phyloP scores from a whole-genome alignment of 768 basidiomycete species.

The Leccinum truebloodii region DNA sequence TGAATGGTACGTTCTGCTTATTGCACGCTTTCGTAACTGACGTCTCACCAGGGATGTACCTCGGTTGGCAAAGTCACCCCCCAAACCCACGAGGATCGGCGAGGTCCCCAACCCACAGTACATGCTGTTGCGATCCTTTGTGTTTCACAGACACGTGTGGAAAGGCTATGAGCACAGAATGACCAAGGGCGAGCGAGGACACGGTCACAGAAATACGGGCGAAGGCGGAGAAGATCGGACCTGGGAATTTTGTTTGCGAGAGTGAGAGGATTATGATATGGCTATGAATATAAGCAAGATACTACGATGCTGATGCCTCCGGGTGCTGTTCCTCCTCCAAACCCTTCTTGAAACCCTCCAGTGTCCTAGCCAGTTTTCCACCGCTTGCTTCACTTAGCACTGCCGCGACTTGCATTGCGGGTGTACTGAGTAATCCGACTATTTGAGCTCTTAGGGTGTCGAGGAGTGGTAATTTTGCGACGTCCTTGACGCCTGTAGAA shows the following conservation, averaged over 20 bases:
- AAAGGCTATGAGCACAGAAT: conserved; percentile 91
- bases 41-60: conserved; percentile 64
- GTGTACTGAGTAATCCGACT: conserved; percentile 78
- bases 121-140: conserved; percentile 74
- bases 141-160: conserved; percentile 69
- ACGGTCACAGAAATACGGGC: conserved; percentile 64
- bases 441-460: conserved; percentile 80
- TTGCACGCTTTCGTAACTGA: conserved; percentile 14
- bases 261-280: conserved; percentile 12
- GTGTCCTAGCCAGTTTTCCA: conserved; percentile 64
- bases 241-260: conserved; percentile 77
- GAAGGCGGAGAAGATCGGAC: conserved; percentile 80
- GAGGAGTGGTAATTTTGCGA: conserved; percentile 75
- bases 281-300: conserved; percentile 13
- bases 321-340: conserved; percentile 50
- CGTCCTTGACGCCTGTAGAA: conserved; percentile 54
- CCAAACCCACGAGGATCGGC: conserved; percentile 46
- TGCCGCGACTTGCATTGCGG: conserved; percentile 70
- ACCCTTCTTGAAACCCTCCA: conserved; percentile 73
- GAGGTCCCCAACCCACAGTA: conserved; percentile 65
- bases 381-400: conserved; percentile 70
- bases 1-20: conserved; percentile 57
- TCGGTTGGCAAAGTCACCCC: conserved; percentile 73
- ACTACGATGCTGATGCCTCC: conserved; percentile 24
- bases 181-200: conserved; percentile 83